Evolutionary conservation across 2,329 filamentous ascomycete genomes (phyloP).

Genomic region (Claviceps africana): DNA sequence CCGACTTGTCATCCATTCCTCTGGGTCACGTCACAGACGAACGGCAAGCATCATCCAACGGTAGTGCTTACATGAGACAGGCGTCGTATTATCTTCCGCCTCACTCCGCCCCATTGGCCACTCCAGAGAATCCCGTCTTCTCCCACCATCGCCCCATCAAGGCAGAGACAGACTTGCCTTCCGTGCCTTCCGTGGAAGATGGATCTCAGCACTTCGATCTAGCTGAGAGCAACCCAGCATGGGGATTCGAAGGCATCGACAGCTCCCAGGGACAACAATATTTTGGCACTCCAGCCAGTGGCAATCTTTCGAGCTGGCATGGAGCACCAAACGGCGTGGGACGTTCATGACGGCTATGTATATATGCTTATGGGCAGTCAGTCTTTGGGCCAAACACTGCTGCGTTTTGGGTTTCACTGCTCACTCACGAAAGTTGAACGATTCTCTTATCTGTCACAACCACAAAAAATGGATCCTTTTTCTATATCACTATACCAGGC

Average conservation of each 20-base stretch:
- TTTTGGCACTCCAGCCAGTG: constrained; percentile 3
- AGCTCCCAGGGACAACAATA: constrained; percentile 8
- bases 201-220: constrained; percentile 9
- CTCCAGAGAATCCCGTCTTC: constrained; percentile 9
- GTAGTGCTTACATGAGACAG: constrained; percentile 2
- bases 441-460: not conserved
- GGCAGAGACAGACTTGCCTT: constrained; percentile 7
- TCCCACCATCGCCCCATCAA: constrained; percentile 10
- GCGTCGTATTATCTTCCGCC: constrained; percentile 10
- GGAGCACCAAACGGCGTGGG: constrained; percentile 4
- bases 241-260: constrained; percentile 9
- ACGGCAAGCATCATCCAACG: constrained; percentile 6
- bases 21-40: constrained; percentile 6
- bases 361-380: too few species aligned
- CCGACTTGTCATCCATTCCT: constrained; percentile 8
- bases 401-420: not conserved
- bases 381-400: too few species aligned
- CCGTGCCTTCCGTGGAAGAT: constrained; percentile 6
- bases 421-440: not conserved
- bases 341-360: not conserved
- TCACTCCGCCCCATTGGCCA: constrained; percentile 5
- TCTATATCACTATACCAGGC: not conserved
- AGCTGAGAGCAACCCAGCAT: constrained; percentile 7
- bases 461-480: not conserved
- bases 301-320: constrained; percentile 3